phyloP scores from a whole-genome alignment of 768 basidiomycete species.

The Daedaleopsis sinensis region DNA sequence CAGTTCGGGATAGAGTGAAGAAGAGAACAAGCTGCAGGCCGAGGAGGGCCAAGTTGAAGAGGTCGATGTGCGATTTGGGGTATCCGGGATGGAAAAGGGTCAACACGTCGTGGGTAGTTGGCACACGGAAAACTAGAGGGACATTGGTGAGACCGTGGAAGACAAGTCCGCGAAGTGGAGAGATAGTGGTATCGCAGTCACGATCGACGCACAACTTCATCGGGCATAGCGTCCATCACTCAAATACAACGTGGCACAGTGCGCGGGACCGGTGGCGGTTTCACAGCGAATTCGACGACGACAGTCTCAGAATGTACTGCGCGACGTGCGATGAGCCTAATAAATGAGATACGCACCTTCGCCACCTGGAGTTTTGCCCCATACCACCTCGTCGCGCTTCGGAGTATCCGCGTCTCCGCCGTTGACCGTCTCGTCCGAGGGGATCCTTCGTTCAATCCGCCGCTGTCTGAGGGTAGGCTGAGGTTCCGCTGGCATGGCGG shows the following conservation, averaged over 20 bases:
- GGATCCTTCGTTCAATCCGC: constrained; percentile 10
- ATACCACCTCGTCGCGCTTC: constrained; percentile 64
- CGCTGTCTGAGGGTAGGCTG: constrained; percentile 24
- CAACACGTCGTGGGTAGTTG: constrained; percentile 88
- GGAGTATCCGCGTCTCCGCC: constrained; percentile 4
- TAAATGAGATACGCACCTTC: constrained; percentile 54
- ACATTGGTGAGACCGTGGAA: background rate
- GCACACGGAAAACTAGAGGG: constrained; percentile 82
- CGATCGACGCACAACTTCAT: background rate
- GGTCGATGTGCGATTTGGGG: constrained; percentile 87
- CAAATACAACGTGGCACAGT: background rate
- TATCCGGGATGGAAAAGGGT: constrained; percentile 84
- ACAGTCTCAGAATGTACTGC: too few species aligned
- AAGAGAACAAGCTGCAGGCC: constrained; percentile 79
- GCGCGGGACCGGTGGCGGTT: too few species aligned
- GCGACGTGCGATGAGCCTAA: too few species aligned
- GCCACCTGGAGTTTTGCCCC: constrained; percentile 85
- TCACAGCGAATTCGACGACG: too few species aligned
- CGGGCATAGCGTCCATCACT: background rate
- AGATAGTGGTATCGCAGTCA: constrained; percentile 1
- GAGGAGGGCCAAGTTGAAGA: constrained; percentile 81
- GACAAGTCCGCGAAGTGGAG: constrained; percentile 4
- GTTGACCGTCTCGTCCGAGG: constrained; percentile 14
- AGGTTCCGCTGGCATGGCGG: constrained; percentile 17
- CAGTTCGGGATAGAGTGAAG: constrained; percentile 57